These are phyloP conservation scores for Penicillium hesseltinei DNA, from an alignment of 2,329 filamentous ascomycete genomes.

Conservation along the genomic window DNA sequence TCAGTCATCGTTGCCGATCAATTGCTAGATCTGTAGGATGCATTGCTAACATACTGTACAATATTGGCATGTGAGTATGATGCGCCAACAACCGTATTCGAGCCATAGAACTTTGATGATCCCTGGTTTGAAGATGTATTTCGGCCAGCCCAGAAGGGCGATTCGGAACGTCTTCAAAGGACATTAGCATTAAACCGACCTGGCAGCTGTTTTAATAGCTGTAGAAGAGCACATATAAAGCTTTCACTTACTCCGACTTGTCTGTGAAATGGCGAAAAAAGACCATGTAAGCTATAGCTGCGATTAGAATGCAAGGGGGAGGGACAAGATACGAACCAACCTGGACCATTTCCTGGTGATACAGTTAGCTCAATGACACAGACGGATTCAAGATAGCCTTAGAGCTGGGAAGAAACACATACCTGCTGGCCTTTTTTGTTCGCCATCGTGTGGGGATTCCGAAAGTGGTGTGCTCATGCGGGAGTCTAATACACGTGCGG, in stretches of 20 bases:
- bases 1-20: slow-evolving; percentile 14
- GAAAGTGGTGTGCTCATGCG: slow-evolving; percentile 16
- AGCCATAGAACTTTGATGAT: slow-evolving; percentile 58
- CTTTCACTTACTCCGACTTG: slow-evolving; percentile 24
- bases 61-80: slow-evolving; percentile 96
- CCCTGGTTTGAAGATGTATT: slow-evolving; percentile 55
- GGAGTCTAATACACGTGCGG: slow-evolving; percentile 21
- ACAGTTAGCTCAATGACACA: slow-evolving; percentile 13
- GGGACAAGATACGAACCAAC: slow-evolving; percentile 71
- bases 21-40: slow-evolving; percentile 59
- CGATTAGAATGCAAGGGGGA: slow-evolving; percentile 24
- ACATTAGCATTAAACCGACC: slow-evolving; percentile 9
- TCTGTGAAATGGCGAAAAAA: slow-evolving; percentile 11
- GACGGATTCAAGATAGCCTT: neutral
- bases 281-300: slow-evolving; percentile 30
- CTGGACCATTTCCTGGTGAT: slow-evolving; percentile 94
- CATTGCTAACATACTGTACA: slow-evolving; percentile 62
- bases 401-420: slow-evolving; percentile 29
- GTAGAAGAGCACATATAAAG: neutral
- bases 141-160: slow-evolving; percentile 79
- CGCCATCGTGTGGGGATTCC: slow-evolving; percentile 31
- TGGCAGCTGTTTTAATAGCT: neutral
- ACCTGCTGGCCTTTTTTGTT: slow-evolving; percentile 68
- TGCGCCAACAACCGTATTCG: slow-evolving; percentile 80
- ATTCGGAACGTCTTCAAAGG: slow-evolving; percentile 64